Base-by-base conservation (phyloP, 2,329 filamentous ascomycete species). In the Aspergillus calidoustus region DNA sequence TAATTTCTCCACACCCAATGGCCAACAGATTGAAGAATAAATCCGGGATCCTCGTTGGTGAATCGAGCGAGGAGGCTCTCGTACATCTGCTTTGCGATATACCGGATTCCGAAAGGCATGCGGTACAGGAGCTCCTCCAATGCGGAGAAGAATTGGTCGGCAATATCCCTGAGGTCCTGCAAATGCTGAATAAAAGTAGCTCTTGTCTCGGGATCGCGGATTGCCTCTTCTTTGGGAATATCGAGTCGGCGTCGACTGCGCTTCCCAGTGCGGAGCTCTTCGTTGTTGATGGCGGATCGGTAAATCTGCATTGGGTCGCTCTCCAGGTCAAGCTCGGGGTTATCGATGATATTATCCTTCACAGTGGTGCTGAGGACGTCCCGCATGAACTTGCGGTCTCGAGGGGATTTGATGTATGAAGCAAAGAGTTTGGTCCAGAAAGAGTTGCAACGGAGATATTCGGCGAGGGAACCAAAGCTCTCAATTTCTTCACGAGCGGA, bases 301-400 rank as follows among this genome's bases (percentile, higher is more conserved):
- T 99, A 98, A 60, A 99, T 99, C 70, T 98, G 94, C 82, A 98
- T 90, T 0, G 95, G 95, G 72, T 99, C 95, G 74, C 94, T 97
- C 78, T 99, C 95, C 28, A 99, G 83, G 74, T 99, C 94, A 38
- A 99, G 83, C 5, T 89, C 90, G 13, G 93, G 89, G 68, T 97
- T 95, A 58, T 97, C 95, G 58, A 98, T 89, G 71, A 99, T 93
- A 72, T 95, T 94, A 73, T 96, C 91, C 64, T 91, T 90, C 68
- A 99, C 90, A 52, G 99, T 79, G 1, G 91, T 89, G 0, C 93
- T 92, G 4, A 98, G 82, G 1, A 97, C 82, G 67, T 96, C 92
- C 63, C 93, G 89, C 69, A 98, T 84, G 76, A 93, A 99, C 71
- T 97, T 97, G 66, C 95, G 87, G 74, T 98, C 94, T 38, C 92